Base-by-base conservation (phyloP, 257 asterid genomes). In the Pogostemon cablin region DNA sequence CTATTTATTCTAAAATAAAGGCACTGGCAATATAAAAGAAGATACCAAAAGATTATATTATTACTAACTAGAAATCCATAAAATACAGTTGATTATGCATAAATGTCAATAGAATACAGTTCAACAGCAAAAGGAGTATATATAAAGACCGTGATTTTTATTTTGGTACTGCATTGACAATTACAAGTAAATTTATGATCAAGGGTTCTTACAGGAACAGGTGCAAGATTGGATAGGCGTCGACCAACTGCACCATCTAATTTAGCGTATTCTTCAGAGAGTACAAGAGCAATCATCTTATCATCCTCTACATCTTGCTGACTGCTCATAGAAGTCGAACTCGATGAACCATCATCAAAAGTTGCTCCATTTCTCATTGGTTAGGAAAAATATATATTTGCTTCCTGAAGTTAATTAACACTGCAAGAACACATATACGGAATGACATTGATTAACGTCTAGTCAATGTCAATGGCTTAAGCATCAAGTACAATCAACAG, bases 221-320 rank as follows among this genome's bases (percentile, higher is more conserved):
- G 86, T 41, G 85, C 90, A 25, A 87, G 83, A 72, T 74, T 82
- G 65, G 90, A 65, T 56, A 87, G 78, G 42, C 93, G 83, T 44
- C 83, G 79, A 65, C 86, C 90, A 71, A 84, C 82, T 65, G 84
- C 73, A 62, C 90, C 90, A 68, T 84, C 90, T 72, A 82, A 78
- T 58, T 79, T 77, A 75, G 87, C 86, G 53, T 81, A 81, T 67
- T 87, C 93, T 78, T 87, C 90, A 7, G 93, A 81, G 3, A 87
- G 86, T 43, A 81, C 81, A 66, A 73, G 68, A 54, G 93, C 88
- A 62, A 87, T 87, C 84, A 85, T 76, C 82, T 74, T 80, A 62
- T 85, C 93, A 81, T 87, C 84, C 68, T 81, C 88, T 72, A 79
- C 77, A 42, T 79, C 90, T 25, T 71, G 85, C 72, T 53, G 85